Percentiles rank a stretch among this genome's conserved stretches.
These are phyloP conservation scores for Cercospora zeina DNA, from an alignment of 2,329 filamentous ascomycete species.

Conservation along the genomic window DNA sequence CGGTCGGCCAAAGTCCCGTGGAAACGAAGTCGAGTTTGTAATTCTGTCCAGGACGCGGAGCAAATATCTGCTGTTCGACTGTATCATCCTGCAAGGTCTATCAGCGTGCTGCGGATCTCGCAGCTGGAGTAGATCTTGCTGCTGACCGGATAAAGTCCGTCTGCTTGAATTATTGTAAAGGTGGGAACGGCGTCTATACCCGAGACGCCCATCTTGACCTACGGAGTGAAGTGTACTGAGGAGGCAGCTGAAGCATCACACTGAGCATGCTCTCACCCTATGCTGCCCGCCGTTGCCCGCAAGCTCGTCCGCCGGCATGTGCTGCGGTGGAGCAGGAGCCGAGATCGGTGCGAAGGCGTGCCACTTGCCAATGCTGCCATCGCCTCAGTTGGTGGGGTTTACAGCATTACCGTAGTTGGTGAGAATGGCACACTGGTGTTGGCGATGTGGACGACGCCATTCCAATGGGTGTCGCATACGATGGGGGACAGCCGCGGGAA, in stretches of 20 bases:
- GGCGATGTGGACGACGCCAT: background rate
- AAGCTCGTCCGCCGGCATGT: constrained; percentile 2
- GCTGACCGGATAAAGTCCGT: constrained; percentile 34
- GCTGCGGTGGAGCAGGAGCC: constrained; percentile 6
- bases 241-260: background rate
- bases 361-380: constrained; percentile 4
- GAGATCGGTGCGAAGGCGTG: background rate
- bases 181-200: constrained; percentile 26
- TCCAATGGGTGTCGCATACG: background rate
- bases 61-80: constrained; percentile 36
- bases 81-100: constrained; percentile 27
- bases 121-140: background rate
- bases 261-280: constrained; percentile 12
- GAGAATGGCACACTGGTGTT: background rate
- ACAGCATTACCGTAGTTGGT: background rate
- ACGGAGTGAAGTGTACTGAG: background rate
- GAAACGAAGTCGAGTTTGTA: constrained; percentile 35
- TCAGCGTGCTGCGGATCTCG: background rate
- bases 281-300: constrained; percentile 7
- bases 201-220: constrained; percentile 6
- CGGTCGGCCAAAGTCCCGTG: constrained; percentile 30
- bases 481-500: background rate
- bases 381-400: background rate
- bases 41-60: constrained; percentile 28
- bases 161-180: constrained; percentile 38